Evolutionary conservation across 2,329 filamentous ascomycete species (phyloP), one percentile per base, ranked within the genome.

Genomic region (Colletotrichum destructivum): DNA sequence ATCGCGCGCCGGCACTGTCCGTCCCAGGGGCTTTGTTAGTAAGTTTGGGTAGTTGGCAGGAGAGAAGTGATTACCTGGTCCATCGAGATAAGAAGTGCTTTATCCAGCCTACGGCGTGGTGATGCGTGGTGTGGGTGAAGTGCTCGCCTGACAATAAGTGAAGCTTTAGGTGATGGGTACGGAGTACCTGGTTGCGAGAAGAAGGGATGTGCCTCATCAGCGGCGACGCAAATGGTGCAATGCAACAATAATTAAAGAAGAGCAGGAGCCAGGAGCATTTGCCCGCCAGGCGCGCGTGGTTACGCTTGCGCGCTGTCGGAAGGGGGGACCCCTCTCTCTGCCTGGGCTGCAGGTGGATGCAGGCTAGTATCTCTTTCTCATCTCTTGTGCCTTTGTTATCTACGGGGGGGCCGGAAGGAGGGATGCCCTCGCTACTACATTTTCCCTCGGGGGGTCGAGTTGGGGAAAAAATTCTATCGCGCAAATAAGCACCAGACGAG

Each of bases 321-420:
- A 51, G n/a, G 26, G 26, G 49, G 52, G 46, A 8, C 31, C 31
- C 8, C 57, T 51, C 62, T 71, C n/a, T 18, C 46, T 23, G 59
- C 13, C 47, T 31, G 11, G 54, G 68, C 35, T 71, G 68, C 68
- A 71, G 57, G 57, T 40, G 64, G 40, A 65, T 59, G 56, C 46
- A 57, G 44, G 44, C 56, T 62, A 62, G 31, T 15, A 62, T 62
- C 26, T 71, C 44, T 35, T 66, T 35, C 62, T 66, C 56, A 62
- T 60, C 63, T 61, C 55, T 54, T 57, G 55, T 61, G 23, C 55
- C 67, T 62, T 31, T 13, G 47, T 40, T 62, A 49, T 62, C 59
- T 62, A 23, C 35, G 16, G 61, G 61, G 54, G 44, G 31, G 3
- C 60, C 54, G 21, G 44, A 35, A 59, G 13, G 7, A 31, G 13